A percentile compares a stretch with the other conserved stretches of the same genome.
These are phyloP conservation scores for Aspergillus cavernicola DNA, from an alignment of 495 filamentous ascomycete genomes.

Conservation along the genomic window DNA sequence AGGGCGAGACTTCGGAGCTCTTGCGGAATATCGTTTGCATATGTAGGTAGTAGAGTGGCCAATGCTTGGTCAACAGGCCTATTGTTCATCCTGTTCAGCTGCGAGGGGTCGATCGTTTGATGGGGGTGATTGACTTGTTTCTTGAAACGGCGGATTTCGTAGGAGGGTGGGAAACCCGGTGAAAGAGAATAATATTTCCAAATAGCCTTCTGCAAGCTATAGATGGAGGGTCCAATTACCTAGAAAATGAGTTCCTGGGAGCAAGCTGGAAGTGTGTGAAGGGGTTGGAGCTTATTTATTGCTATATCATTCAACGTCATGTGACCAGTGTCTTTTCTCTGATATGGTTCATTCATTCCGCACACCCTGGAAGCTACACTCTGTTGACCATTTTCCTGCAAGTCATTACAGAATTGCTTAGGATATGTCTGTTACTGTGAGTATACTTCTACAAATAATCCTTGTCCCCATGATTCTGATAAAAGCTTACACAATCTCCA, in stretches of 20 bases:
- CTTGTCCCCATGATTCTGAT: no score
- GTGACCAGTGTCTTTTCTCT: background rate
- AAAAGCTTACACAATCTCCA: background rate
- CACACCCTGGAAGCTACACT: no score
- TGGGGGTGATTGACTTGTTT: background rate
- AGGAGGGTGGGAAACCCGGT: no score
- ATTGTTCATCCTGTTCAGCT: constrained; percentile 40
- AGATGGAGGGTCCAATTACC: no score
- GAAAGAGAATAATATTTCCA: no score
- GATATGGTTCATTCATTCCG: background rate
- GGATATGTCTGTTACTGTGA: constrained; percentile 32
- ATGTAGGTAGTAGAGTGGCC: constrained; percentile 70
- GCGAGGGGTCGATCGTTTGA: background rate
- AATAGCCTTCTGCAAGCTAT: no score
- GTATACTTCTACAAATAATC: constrained; percentile 1
- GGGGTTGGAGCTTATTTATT: background rate
- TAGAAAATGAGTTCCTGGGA: no score
- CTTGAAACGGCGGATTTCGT: no score
- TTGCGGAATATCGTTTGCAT: constrained; percentile 65
- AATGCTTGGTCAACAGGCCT: constrained; percentile 73
- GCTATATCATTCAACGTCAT: background rate
- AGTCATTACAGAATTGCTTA: background rate
- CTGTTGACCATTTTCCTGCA: background rate
- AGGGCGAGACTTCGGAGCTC: constrained; percentile 72
- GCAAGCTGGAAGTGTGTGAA: no score